Evolutionary conservation across 1,284 basidiomycete genomes (phyloP).

Genomic region (Limonomyces culmigenus): DNA sequence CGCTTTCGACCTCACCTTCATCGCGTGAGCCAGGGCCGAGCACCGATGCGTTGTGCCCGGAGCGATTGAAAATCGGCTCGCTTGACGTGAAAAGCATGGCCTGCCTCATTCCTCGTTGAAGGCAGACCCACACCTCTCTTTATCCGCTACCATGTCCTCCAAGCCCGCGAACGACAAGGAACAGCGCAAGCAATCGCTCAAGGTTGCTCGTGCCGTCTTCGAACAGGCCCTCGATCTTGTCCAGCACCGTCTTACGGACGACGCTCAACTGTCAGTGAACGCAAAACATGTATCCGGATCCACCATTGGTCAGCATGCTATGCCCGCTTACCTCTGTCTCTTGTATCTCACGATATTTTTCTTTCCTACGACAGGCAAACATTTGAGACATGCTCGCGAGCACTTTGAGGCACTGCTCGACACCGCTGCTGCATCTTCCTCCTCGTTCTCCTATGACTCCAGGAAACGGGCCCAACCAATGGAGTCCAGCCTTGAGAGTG

Average conservation of each 20-base stretch:
- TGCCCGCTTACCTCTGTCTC: neutral
- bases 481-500: slow-evolving; percentile 49
- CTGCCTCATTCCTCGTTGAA: neutral
- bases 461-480: slow-evolving; percentile 64
- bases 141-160: neutral
- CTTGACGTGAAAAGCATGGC: neutral
- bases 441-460: slow-evolving; percentile 55
- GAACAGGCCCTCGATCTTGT: slow-evolving; percentile 56
- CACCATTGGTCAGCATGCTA: slow-evolving; percentile 44
- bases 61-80: neutral
- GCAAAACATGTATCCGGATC: slow-evolving; percentile 65
- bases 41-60: neutral
- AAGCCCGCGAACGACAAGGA: slow-evolving; percentile 8
- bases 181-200: slow-evolving; percentile 30
- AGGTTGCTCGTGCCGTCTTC: slow-evolving; percentile 47
- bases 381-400: slow-evolving; percentile 66
- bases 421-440: slow-evolving; percentile 29
- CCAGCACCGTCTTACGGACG: slow-evolving; percentile 40
- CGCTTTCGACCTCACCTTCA: neutral
- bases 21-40: neutral
- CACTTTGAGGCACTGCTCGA: slow-evolving; percentile 56
- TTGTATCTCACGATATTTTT: neutral
- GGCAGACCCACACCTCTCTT: neutral
- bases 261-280: slow-evolving; percentile 47
- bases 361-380: slow-evolving; percentile 66